Conservation (phyloP, 2,329 filamentous ascomycete genomes). For the Exserohilum rostratum region DNA sequence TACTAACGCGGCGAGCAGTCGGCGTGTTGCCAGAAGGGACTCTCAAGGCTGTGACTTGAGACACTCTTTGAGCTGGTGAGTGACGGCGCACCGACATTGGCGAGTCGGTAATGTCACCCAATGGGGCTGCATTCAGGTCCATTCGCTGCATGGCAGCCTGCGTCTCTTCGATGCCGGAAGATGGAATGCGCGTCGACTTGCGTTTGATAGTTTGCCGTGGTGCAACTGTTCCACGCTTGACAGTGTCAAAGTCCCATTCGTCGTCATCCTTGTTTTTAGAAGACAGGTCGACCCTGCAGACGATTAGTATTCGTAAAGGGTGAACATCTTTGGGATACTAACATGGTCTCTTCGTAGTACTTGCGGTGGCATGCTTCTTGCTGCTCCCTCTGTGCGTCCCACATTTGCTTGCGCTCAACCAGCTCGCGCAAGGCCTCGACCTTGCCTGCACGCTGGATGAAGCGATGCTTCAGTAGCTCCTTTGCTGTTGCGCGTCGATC, state of each 20-base stretch:
- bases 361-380: constrained; percentile 66
- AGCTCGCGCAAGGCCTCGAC: constrained; percentile 87
- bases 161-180: constrained; percentile 42
- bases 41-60: constrained; percentile 47
- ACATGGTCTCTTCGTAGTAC: constrained; percentile 93
- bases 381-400: constrained; percentile 72
- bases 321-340: constrained; percentile 33
- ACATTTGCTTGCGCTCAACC: constrained; percentile 81
- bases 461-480: constrained; percentile 85
- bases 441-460: constrained; percentile 85
- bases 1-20: constrained; percentile 53
- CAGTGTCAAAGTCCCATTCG: constrained; percentile 94
- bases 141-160: constrained; percentile 50
- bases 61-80: constrained; percentile 45
- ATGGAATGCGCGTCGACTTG: constrained; percentile 55
- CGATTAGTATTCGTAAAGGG: constrained; percentile 17
- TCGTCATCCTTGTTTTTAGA: constrained; percentile 75
- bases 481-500: constrained; percentile 83
- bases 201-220: constrained; percentile 55
- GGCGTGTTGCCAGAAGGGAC: constrained; percentile 47
- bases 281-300: constrained; percentile 66
- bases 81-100: constrained; percentile 37
- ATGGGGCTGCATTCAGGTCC: constrained; percentile 53
- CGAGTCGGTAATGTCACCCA: constrained; percentile 49
- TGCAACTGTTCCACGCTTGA: constrained; percentile 72